These are phyloP conservation scores for Geranium incanum DNA, from an alignment of 441 rosid species.

Conservation along the genomic window DNA sequence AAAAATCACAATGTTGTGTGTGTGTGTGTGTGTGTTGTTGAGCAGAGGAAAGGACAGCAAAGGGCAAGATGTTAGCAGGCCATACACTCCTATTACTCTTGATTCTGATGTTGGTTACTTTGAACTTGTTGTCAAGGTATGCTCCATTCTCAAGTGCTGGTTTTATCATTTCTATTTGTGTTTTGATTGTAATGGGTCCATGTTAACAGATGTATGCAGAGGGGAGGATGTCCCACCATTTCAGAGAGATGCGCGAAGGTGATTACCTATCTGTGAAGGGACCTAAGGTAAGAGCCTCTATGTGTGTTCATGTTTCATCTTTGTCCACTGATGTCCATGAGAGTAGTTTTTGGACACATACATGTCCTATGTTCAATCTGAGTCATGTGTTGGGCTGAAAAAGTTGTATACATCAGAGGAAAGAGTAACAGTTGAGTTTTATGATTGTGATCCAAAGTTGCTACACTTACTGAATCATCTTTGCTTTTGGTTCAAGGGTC, in stretches of 20 bases:
- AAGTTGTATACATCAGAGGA: not conserved
- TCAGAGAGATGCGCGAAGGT: constrained; percentile 19
- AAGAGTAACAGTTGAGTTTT: not conserved
- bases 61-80: constrained; percentile 17
- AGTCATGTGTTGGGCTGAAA: too few relatives aligned
- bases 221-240: constrained; percentile 26
- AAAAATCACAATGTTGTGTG: not conserved
- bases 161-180: not conserved
- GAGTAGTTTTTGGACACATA: too few relatives aligned
- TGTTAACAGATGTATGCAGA: constrained; percentile 19
- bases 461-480: not conserved
- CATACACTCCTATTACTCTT: constrained; percentile 21
- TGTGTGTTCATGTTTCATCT: not conserved
- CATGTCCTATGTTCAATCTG: too few relatives aligned
- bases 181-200: not conserved
- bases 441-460: not conserved
- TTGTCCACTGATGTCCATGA: too few relatives aligned
- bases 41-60: constrained; percentile 19
- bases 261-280: constrained; percentile 20
- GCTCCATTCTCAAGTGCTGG: not conserved
- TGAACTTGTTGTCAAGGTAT: constrained; percentile 20
- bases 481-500: constrained; percentile 13
- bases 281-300: constrained; percentile 11
- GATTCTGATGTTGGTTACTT: constrained; percentile 22
- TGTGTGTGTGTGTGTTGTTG: not conserved